Evolutionary conservation across 2,329 filamentous ascomycete species (phyloP).

Genomic region (Fusarium sp.): DNA sequence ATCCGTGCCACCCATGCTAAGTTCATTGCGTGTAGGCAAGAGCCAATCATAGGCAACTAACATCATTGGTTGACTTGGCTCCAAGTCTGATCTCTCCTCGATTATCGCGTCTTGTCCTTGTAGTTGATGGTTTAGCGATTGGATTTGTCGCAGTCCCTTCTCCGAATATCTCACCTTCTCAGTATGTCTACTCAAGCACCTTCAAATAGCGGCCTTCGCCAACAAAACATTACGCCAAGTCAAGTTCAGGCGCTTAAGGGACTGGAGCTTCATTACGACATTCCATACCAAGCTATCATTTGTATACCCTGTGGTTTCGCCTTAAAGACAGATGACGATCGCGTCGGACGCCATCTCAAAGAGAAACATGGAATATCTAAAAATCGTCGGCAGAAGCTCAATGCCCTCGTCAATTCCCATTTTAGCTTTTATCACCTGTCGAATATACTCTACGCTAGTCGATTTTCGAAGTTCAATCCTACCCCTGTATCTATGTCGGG

Average conservation of each 20-base stretch:
- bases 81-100: neutral
- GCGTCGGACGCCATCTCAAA: slow-evolving; percentile 4
- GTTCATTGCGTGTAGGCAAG: neutral
- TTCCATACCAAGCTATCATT: neutral
- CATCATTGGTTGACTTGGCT: neutral
- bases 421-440: too few relatives aligned
- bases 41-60: neutral
- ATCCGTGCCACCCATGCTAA: neutral
- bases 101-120: neutral
- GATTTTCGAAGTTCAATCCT: too few relatives aligned
- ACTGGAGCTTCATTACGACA: neutral
- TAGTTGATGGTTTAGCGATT: neutral
- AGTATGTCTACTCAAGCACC: neutral
- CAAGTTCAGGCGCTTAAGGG: neutral
- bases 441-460: too few relatives aligned
- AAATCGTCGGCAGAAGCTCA: neutral
- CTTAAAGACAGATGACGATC: neutral
- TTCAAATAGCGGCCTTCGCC: neutral
- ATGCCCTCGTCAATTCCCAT: neutral
- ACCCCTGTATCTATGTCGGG: too few relatives aligned
- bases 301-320: slow-evolving; percentile 5
- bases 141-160: neutral
- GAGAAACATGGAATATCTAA: slow-evolving; percentile 5
- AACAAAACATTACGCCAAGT: neutral
- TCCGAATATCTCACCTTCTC: too few relatives aligned